Conservation (phyloP, 2,329 filamentous ascomycete genomes). For the Neophaeococcomyces mojaviensis region DNA sequence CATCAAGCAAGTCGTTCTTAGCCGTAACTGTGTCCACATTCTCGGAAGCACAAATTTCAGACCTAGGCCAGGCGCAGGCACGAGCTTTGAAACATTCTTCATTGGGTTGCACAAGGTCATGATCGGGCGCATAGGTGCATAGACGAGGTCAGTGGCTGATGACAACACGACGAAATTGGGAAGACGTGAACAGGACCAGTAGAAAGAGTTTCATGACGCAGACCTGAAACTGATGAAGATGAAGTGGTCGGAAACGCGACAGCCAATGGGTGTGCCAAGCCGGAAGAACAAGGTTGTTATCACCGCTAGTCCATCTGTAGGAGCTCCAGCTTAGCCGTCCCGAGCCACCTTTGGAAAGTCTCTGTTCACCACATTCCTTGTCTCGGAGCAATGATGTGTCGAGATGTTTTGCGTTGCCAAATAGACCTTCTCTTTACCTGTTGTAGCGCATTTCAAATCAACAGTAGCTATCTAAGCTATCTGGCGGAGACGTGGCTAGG, state of each 20-base stretch:
- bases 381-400: not conserved
- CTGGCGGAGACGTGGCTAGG: not conserved
- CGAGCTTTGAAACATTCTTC: not conserved
- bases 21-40: not conserved
- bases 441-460: not conserved
- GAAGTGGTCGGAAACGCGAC: not conserved
- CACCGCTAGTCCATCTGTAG: slow-evolving; percentile 1
- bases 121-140: slow-evolving; percentile 1
- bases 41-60: not conserved
- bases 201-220: slow-evolving; percentile 5
- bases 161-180: not conserved
- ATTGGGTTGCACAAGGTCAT: not conserved
- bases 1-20: too few relatives aligned
- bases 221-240: slow-evolving; percentile 5
- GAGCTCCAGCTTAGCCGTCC: slow-evolving; percentile 1
- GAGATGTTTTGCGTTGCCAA: not conserved
- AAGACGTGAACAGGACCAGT: slow-evolving; percentile 3
- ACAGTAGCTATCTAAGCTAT: not conserved
- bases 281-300: slow-evolving; percentile 1
- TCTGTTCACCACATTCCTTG: slow-evolving; percentile 9
- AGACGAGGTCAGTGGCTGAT: slow-evolving; percentile 5
- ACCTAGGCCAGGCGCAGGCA: not conserved
- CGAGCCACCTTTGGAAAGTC: slow-evolving; percentile 1
- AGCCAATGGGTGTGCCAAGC: slow-evolving; percentile 5
- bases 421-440: not conserved